Evolutionary conservation across 805 yeast genomes (phyloP).

Genomic region (Candida takata): DNA sequence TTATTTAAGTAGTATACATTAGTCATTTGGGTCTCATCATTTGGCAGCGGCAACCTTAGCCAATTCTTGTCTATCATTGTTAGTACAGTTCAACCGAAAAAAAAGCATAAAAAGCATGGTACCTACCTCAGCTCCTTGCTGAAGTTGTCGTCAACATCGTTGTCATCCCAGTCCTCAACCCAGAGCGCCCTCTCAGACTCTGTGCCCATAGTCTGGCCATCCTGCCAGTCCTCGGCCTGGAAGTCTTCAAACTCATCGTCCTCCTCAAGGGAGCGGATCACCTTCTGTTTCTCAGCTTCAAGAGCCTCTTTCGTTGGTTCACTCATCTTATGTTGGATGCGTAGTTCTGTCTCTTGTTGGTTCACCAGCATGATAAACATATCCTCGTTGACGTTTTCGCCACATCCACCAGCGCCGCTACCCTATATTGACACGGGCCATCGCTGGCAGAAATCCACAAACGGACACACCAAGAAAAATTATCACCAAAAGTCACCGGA

Average conservation of each 20-base stretch:
- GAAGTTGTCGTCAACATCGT: constrained; percentile 87
- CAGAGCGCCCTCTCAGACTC: constrained; percentile 60
- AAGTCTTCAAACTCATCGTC: constrained; percentile 98
- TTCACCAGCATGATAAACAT: not conserved
- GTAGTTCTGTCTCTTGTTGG: not conserved
- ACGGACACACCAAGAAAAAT: not conserved
- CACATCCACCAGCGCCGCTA: too few relatives aligned
- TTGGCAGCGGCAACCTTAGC: constrained; percentile 20
- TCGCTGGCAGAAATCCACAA: too few relatives aligned
- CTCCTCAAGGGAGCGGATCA: constrained; percentile 74
- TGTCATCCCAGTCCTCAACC: constrained; percentile 99
- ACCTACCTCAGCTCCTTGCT: constrained; percentile 60
- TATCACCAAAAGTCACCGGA: not conserved
- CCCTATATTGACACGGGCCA: too few relatives aligned
- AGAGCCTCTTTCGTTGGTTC: constrained; percentile 11
- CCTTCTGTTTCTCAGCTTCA: constrained; percentile 21
- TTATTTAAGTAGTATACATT: not conserved
- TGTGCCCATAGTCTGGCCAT: constrained; percentile 43
- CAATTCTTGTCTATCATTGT: constrained; percentile 13
- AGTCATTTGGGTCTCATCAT: constrained; percentile 6
- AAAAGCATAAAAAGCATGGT: too few relatives aligned
- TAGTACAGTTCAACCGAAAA: not conserved
- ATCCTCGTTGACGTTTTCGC: too few relatives aligned
- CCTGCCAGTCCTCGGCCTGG: constrained; percentile 86
- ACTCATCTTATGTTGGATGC: too few relatives aligned